These are phyloP conservation scores for Myxozyma melibiosi DNA, from an alignment of 805 yeast genomes.

Conservation along the genomic window DNA sequence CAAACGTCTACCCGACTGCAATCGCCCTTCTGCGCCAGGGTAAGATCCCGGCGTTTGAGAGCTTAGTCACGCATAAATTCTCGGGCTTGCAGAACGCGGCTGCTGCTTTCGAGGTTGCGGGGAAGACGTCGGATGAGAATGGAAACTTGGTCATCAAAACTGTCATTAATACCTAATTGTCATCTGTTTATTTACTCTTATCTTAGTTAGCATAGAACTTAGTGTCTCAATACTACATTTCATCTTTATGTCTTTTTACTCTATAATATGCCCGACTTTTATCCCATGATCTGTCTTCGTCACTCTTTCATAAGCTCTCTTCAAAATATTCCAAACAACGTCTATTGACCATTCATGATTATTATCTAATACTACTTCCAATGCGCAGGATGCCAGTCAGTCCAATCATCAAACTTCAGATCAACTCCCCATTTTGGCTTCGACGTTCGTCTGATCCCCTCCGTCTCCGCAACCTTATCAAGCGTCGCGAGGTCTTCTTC, in stretches of 20 bases:
- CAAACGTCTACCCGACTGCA: constrained; percentile 40
- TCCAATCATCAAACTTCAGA: too few species aligned
- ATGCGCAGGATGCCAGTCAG: too few species aligned
- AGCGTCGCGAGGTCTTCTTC: too few species aligned
- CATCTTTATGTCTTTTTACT: neutral
- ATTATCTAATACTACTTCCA: too few species aligned
- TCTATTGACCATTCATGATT: too few species aligned
- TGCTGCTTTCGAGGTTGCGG: constrained; percentile 41
- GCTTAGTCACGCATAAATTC: constrained; percentile 39
- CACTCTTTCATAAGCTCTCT: neutral
- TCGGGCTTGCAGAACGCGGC: constrained; percentile 38
- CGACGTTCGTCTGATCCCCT: too few species aligned
- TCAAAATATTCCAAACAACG: too few species aligned
- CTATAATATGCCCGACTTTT: neutral
- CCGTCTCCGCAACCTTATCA: too few species aligned
- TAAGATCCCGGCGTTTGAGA: constrained; percentile 34
- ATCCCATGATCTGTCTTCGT: neutral
- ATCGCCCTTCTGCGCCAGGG: constrained; percentile 35
- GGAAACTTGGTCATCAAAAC: constrained; percentile 41
- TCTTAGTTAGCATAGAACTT: neutral
- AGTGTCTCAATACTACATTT: neutral
- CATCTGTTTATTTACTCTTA: neutral
- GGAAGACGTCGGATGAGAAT: constrained; percentile 37
- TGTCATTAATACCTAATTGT: constrained; percentile 2
- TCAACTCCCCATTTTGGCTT: too few species aligned